Base-by-base conservation (phyloP, 331 rosid genomes). In the Arachis monticola region DNA sequence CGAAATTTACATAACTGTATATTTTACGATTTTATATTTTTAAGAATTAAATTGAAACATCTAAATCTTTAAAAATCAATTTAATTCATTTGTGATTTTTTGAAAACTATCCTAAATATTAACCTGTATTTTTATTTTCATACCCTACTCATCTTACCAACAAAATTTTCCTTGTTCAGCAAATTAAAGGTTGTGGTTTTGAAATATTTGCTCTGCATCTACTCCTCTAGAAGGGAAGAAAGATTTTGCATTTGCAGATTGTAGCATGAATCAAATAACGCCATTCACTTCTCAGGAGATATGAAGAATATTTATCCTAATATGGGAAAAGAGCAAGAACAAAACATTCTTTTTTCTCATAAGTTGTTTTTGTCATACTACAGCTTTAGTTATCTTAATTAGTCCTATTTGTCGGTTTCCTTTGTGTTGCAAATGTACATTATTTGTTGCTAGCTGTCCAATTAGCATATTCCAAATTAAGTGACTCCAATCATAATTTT, bases 371-470 rank as follows among this genome's bases (percentile, higher is more conserved):
- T 70, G 27, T 58, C 74, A 74, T 80, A 35, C 4, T 35, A 17
- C 77, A 69, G 62, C 45, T 27, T 56, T 73, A 63, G 59, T 74
- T 67, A 50, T 73, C 35, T 17, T 17, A 17, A 17, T 74, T 69
- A 55, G 67, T 67, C 55, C 0, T 81, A 81, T 70, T 65, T 81
- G 79, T 76, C 71, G 51, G 67, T 67, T 60, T 74, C 44, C 40
- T 65, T 64, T 71, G 67, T 17, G 22, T 17, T 17, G 22, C 22
- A 72, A 67, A 60, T 70, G 13, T 50, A 51, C 80, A 74, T 68
- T 74, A 17, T 77, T 72, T 81, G 82, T 67, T 81, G 62, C 78
- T 72, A 59, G 70, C 59, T 50, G 38, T 32, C 38, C 2, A 11
- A 10, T 70, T 17, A 17, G 22, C 22, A 17, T 17, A 17, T 17